Evolutionary conservation across 805 yeast species (phyloP), one percentile per base, ranked within the genome.

Genomic region (Debaryomyces prosopidis): DNA sequence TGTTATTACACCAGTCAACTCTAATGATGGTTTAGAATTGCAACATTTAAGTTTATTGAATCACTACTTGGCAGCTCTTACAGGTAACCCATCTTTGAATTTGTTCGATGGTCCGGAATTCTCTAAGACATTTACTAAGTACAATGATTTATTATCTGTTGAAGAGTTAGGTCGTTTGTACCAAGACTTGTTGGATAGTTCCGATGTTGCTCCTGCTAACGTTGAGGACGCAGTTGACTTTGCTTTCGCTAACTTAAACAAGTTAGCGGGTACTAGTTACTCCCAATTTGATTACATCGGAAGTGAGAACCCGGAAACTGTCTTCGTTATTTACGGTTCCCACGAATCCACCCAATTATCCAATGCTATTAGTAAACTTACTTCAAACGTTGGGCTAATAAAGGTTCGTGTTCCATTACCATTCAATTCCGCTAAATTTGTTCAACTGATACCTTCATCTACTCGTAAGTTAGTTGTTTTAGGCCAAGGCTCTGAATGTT

Each of bases 241-340:
- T 33, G 82, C 81, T 11, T 74, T 85, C 36, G 43, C 61, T 5
- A 64, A 71, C 36, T 67, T 85, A 58, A 85, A 85, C 67, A 52
- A 67, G 15, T 62, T 75, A n/a, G 66, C 82, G 15, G 84, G 83
- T 30, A 72, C 85, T 12, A 49, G 64, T 14, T 80, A 80, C 59
- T 65, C 74, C 39, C 81, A 84, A 20, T 86, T 87, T 58, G 89
- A 87, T 64, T 89, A 85, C 66, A 68, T 62, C 47, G 97, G 97
- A 43, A 71, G 73, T 43, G 61, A 63, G 8, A 65, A 73, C 44
- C 84, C 96, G 7, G 80, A 79, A 37, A 80, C 85, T 18, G 87
- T 91, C n/a, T 84, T 87, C 62, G 92, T 90, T 28, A 74, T 84
- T n/a, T 82, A 86, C 52, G 96, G 96, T 18, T 75, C 94, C 34